phyloP scores from a whole-genome alignment of 1,284 basidiomycete species.

The Papiliotrema laurentii region DNA sequence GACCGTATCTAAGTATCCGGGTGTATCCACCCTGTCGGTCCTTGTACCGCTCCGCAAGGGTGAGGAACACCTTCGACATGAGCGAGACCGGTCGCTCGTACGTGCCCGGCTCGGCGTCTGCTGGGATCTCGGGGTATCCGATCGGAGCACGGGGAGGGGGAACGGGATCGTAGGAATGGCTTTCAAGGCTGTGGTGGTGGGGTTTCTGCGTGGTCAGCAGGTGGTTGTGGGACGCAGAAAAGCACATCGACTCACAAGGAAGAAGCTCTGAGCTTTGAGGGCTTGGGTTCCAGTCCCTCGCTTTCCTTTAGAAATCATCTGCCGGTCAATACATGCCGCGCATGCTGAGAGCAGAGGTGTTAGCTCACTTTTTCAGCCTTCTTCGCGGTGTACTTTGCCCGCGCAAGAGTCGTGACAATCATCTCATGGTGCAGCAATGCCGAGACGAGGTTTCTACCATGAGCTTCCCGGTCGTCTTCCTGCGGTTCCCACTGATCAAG shows the following conservation, averaged over 20 bases:
- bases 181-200: slow-evolving; percentile 19
- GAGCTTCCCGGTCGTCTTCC: background rate
- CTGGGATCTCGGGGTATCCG: slow-evolving; percentile 10
- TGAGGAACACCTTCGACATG: slow-evolving; percentile 74
- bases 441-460: slow-evolving; percentile 82
- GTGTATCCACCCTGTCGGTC: slow-evolving; percentile 90
- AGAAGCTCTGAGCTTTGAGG: background rate
- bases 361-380: slow-evolving; percentile 80
- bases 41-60: slow-evolving; percentile 76
- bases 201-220: slow-evolving; percentile 11
- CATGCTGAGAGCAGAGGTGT: background rate
- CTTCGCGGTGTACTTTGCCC: slow-evolving; percentile 86
- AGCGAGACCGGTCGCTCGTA: slow-evolving; percentile 52
- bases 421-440: slow-evolving; percentile 93
- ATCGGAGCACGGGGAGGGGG: slow-evolving; percentile 1
- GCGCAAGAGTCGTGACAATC: slow-evolving; percentile 93
- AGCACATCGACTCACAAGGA: background rate
- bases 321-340: background rate
- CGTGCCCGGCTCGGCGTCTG: slow-evolving; percentile 34
- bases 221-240: background rate
- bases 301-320: slow-evolving; percentile 3
- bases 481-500: background rate
- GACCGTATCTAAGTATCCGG: slow-evolving; percentile 83
- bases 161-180: slow-evolving; percentile 7
- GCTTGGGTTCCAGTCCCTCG: background rate